phyloP scores from a whole-genome alignment of 768 basidiomycete species.

The Panellus pusillus region DNA sequence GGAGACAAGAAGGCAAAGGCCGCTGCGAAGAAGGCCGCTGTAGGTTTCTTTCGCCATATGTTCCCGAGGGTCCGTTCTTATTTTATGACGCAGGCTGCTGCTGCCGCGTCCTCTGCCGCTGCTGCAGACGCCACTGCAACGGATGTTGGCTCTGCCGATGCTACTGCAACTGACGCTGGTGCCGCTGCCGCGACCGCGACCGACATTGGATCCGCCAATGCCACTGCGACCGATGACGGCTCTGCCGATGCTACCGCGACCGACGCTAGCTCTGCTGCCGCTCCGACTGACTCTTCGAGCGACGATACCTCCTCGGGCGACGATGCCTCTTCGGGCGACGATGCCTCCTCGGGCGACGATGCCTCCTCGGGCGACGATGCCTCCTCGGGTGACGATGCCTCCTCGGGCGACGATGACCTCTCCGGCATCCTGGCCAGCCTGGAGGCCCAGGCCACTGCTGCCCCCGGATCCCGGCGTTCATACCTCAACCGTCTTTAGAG shows the following conservation, averaged over 20 bases:
- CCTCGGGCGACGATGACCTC: background rate
- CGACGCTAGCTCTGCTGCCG: background rate
- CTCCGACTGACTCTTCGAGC: background rate
- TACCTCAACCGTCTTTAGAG: conserved; percentile 7
- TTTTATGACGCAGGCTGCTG: background rate
- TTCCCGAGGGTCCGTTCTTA: too few relatives aligned
- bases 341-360: too few relatives aligned
- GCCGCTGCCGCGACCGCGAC: background rate
- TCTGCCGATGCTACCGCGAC: too few relatives aligned
- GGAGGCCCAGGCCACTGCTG: background rate
- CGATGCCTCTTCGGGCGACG: too few relatives aligned
- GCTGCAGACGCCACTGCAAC: background rate
- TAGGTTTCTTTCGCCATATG: background rate
- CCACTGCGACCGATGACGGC: background rate
- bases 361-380: too few relatives aligned
- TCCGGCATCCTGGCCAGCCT: background rate
- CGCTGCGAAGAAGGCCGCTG: conserved; percentile 2
- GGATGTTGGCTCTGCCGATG: background rate
- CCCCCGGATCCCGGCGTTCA: background rate
- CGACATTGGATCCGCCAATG: background rate
- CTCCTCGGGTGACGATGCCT: too few relatives aligned
- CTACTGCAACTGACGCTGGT: background rate
- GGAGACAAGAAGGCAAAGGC: background rate
- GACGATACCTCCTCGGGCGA: too few relatives aligned
- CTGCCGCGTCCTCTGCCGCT: background rate